Conservation (phyloP, 176 grass and related monocot species). For the Oryza glumipatula region DNA sequence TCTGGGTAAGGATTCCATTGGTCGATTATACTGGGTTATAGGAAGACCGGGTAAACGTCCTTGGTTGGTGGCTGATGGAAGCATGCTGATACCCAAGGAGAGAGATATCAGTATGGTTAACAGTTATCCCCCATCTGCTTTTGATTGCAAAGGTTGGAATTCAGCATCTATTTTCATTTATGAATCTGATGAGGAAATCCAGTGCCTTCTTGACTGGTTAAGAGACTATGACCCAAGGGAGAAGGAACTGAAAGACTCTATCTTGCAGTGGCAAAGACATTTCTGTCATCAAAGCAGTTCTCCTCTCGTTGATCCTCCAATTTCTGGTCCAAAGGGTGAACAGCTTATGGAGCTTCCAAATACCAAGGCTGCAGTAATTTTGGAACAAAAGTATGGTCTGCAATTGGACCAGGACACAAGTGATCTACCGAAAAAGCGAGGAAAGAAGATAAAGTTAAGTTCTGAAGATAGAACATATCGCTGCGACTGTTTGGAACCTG, state of each 20-base stretch:
- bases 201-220: slow-evolving; percentile 76
- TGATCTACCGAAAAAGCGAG: slow-evolving; percentile 66
- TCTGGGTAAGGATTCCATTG: slow-evolving; percentile 86
- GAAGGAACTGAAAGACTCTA: slow-evolving; percentile 83
- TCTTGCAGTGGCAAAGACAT: slow-evolving; percentile 80
- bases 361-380: slow-evolving; percentile 68
- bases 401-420: slow-evolving; percentile 58
- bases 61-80: slow-evolving; percentile 84
- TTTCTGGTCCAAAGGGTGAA: slow-evolving; percentile 39
- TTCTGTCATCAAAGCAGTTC: slow-evolving; percentile 47
- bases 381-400: slow-evolving; percentile 76
- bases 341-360: slow-evolving; percentile 48
- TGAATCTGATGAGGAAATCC: slow-evolving; percentile 86
- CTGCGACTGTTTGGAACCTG: slow-evolving; percentile 86
- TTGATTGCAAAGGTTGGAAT: slow-evolving; percentile 60
- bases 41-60: slow-evolving; percentile 75
- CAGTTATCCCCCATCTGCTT: slow-evolving; percentile 57
- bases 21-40: slow-evolving; percentile 85
- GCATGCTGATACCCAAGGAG: slow-evolving; percentile 52
- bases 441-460: slow-evolving; percentile 60
- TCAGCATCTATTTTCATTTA: slow-evolving; percentile 64
- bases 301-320: slow-evolving; percentile 41
- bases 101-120: slow-evolving; percentile 56
- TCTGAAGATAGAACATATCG: slow-evolving; percentile 71
- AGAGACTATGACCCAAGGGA: slow-evolving; percentile 77